Conservation (phyloP, 139 green algal species). For the Nannochloris sp. region DNA sequence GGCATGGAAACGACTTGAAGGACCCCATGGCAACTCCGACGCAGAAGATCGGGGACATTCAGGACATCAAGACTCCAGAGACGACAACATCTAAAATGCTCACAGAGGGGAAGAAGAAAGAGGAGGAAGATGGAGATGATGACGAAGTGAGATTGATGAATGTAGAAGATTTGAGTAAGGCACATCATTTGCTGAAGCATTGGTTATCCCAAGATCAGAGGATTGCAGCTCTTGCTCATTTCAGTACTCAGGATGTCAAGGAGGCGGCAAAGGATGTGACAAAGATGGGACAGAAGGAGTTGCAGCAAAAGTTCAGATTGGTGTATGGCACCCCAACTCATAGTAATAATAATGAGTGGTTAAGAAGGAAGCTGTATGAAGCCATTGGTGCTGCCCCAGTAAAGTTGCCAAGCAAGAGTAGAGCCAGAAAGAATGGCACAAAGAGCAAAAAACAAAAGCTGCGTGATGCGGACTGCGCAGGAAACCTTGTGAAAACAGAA, state of each 20-base stretch:
- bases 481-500: neutral
- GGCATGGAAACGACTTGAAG: too few species aligned
- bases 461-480: neutral
- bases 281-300: slow-evolving; percentile 35
- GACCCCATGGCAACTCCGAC: too few species aligned
- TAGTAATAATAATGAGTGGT: slow-evolving; percentile 41
- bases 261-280: slow-evolving; percentile 32
- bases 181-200: slow-evolving; percentile 38
- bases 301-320: slow-evolving; percentile 34
- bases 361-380: slow-evolving; percentile 37
- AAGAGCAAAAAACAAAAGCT: slow-evolving; percentile 9
- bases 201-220: slow-evolving; percentile 24
- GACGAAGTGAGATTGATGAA: slow-evolving; percentile 1
- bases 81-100: neutral
- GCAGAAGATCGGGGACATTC: too few species aligned
- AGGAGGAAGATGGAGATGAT: neutral
- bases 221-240: slow-evolving; percentile 20
- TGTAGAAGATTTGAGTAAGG: neutral
- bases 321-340: slow-evolving; percentile 33
- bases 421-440: slow-evolving; percentile 11
- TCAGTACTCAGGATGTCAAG: slow-evolving; percentile 23
- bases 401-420: slow-evolving; percentile 25
- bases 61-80: neutral
- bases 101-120: slow-evolving; percentile 2
- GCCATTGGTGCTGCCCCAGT: slow-evolving; percentile 29